Evolutionary conservation across 2,329 filamentous ascomycete species (phyloP), one percentile per base, ranked within the genome.

Genomic region (Cytospora piceae): DNA sequence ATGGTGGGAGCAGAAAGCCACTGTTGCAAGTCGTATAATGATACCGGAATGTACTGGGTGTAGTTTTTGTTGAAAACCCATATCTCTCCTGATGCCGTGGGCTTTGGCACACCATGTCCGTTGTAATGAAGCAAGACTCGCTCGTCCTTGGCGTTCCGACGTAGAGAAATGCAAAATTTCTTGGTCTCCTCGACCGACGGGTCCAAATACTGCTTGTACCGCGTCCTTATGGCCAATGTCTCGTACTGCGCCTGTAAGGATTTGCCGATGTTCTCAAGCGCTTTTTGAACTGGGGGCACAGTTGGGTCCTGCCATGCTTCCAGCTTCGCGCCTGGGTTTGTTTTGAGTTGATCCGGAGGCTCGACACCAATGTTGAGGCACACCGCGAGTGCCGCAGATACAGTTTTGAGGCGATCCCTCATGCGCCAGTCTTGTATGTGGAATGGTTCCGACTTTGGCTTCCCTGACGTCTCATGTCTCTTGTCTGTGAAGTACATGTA

Each of bases 401-500:
- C 94, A 0, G 95, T 99, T 81, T 99, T 99, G 68, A 98, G 83
- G 17, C 95, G 87, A 77, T 99, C 95, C 71, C 93, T 90, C 91
- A 98, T 97, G 66, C 95, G 90, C 95, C 95, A 99, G 76, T 98
- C 95, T 75, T 96, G 91, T 7, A 96, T 80, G 69, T 87, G 83
- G 70, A 86, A 86, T 31, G 80, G 77, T 22, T 83, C 84, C 61
- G 87, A 85, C 74, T 93, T 92, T 20, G 93, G 92, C 71, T 94
- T 93, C 27, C 93, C 95, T 42, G 93, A 94, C 27, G 93, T 95
- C 76, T 98, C 95, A 78, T 99, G 95, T 61, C 94, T 90, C 78
- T 98, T 98, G 78, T 99, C 95, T 69, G 94, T 97, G 78, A 92
- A 99, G 79, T 99, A 99, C 94, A 98, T 98, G 82, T 97, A 98